Base-by-base conservation (phyloP, 1,284 basidiomycete species). In the Irpex sp. region DNA sequence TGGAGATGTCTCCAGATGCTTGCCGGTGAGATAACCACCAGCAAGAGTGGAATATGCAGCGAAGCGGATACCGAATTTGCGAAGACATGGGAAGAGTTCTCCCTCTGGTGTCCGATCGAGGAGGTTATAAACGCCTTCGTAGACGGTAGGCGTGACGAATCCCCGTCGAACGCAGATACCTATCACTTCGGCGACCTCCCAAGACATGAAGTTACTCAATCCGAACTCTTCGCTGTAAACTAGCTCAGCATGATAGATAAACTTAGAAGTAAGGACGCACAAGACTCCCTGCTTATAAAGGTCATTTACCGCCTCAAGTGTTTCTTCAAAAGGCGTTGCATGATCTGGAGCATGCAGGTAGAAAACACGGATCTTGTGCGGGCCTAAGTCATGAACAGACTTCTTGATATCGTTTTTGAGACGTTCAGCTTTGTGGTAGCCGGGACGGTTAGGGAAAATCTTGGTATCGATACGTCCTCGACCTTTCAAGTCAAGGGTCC, bases 81-180 rank as follows among this genome's bases (percentile, higher is more conserved):
- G 78, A 64, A 79, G 77, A 72, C 83, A 84, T 1, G 82, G 83
- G n/a, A 85, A 73, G 21, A 86, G 77, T 71, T 87, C 84, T 1
- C 81, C 64, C 66, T 87, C 84, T 57, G 84, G 82, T 49, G 77
- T 77, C 6, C 85, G 79, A 1, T 81, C 82, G 64, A 85, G 74
- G 1, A 82, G 79, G 61, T 84, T 85, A 70, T 84, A 85, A 78
- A 83, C 82, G 11, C 80, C 77, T 71, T 87, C 83, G 66, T 86
- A 85, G 15, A 85, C 80, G 57, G 75, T 79, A 1, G 85, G 85
- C 64, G 77, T 72, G 6, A 88, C 75, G 71, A 78, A 88, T 19
- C 77, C 77, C 21, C 85, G 81, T 7, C 76, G 73, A 54, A 79
- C 80, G 71, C 82, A 83, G 37, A 87, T 83, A 11, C 75, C 76